These are phyloP conservation scores for Zymoseptoria crescenta DNA, from an alignment of 2,329 filamentous ascomycete species.

Conservation along the genomic window DNA sequence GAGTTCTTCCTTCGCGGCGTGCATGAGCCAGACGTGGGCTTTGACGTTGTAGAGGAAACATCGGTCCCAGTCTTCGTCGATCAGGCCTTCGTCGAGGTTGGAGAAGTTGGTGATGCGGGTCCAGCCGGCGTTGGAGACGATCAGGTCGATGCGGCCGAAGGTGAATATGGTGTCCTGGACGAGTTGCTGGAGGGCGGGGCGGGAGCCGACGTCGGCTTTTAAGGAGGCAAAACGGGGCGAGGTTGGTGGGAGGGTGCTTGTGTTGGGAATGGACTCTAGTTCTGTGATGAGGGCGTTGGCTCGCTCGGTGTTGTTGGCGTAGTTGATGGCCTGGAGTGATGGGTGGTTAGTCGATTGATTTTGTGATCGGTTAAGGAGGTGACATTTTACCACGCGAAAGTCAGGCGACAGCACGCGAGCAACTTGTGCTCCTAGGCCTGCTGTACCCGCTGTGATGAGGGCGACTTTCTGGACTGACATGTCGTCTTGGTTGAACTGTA, in stretches of 20 bases:
- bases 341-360: not conserved
- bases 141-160: slow-evolving; percentile 33
- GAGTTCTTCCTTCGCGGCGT: slow-evolving; percentile 47
- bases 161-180: slow-evolving; percentile 28
- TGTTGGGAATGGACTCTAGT: slow-evolving; percentile 32
- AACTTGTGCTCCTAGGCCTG: slow-evolving; percentile 42
- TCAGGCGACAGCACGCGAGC: slow-evolving; percentile 41
- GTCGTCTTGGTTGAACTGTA: not conserved
- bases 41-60: slow-evolving; percentile 53
- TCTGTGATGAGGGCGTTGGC: slow-evolving; percentile 36
- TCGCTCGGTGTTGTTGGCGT: slow-evolving; percentile 38
- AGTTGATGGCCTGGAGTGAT: slow-evolving; percentile 38
- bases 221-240: slow-evolving; percentile 19
- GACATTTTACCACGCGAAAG: slow-evolving; percentile 35
- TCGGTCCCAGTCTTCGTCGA: slow-evolving; percentile 33
- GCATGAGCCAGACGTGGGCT: slow-evolving; percentile 52
- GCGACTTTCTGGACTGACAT: slow-evolving; percentile 34
- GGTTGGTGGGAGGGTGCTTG: slow-evolving; percentile 5
- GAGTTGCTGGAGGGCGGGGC: slow-evolving; percentile 26
- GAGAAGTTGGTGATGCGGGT: slow-evolving; percentile 27
- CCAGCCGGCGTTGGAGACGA: slow-evolving; percentile 37
- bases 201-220: slow-evolving; percentile 23
- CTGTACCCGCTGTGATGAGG: slow-evolving; percentile 43
- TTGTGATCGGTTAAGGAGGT: not conserved
- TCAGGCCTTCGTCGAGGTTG: slow-evolving; percentile 30